Conservation (phyloP, 139 green algal species). For the Tetradesmus obliquus region DNA sequence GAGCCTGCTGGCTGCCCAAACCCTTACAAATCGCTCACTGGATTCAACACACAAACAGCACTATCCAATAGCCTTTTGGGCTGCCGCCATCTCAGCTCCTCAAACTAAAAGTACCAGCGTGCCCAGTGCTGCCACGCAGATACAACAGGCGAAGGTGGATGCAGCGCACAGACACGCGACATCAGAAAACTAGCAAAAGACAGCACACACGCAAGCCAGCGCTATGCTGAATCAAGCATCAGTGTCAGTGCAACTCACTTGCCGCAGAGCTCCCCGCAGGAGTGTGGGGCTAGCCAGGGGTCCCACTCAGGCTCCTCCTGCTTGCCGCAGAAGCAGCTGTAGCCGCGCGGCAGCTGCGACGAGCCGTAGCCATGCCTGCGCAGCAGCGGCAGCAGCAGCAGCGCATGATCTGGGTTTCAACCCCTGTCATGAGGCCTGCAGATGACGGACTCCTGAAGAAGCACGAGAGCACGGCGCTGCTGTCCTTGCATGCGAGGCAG, state of each 20-base stretch:
- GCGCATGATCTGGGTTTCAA: neutral
- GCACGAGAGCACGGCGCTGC: neutral
- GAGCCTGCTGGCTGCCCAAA: no score
- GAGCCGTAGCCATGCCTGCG: conserved; percentile 63
- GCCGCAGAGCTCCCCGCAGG: conserved; percentile 76
- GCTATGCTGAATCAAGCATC: neutral
- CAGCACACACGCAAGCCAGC: no score
- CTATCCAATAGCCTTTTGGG: no score
- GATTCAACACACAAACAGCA: no score
- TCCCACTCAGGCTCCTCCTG: conserved; percentile 52
- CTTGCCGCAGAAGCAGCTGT: conserved; percentile 86
- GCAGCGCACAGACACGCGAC: no score
- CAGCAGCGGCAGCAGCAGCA: neutral
- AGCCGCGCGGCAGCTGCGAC: conserved; percentile 58
- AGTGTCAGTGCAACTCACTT: conserved; percentile 30
- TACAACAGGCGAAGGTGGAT: no score
- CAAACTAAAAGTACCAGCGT: no score
- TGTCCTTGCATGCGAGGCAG: neutral
- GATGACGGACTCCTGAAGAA: neutral
- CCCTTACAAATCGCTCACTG: no score
- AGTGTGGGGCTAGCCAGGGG: conserved; percentile 75
- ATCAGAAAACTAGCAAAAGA: neutral
- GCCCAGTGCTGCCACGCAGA: no score
- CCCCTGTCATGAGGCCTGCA: neutral
- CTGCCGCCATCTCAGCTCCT: no score